Conservation (phyloP, 352 stramenopile species). For the Globisporangium yorkense region DNA sequence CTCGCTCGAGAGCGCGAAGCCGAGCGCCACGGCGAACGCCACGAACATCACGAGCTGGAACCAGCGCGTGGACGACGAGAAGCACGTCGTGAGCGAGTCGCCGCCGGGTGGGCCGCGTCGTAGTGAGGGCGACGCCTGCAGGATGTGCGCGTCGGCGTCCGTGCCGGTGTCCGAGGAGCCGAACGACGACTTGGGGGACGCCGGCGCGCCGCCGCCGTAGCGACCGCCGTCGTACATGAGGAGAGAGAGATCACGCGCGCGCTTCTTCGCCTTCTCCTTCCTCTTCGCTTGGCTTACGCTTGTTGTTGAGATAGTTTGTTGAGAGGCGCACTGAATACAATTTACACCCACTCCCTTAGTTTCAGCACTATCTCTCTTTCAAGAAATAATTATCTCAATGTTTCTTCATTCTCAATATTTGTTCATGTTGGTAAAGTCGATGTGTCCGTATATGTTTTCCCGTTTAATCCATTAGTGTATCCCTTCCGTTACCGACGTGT, state of each 20-base stretch:
- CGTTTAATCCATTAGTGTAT: neutral
- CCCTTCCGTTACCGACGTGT: neutral
- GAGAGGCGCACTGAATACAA: no score
- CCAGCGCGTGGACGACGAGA: constrained; percentile 73
- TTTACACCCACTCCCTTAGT: no score
- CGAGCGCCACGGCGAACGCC: constrained; percentile 56
- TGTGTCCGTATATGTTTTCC: neutral
- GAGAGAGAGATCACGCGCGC: neutral
- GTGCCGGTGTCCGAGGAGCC: constrained; percentile 28
- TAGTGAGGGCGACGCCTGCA: constrained; percentile 17
- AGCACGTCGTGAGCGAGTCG: constrained; percentile 42
- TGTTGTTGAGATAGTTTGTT: no score
- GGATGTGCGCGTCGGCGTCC: constrained; percentile 42
- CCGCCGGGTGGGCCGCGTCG: constrained; percentile 13
- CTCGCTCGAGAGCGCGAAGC: constrained; percentile 44
- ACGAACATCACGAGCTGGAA: constrained; percentile 85
- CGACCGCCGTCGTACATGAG: neutral
- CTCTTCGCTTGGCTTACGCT: no score
- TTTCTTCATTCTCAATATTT: neutral
- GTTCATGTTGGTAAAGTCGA: neutral
- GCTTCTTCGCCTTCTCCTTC: neutral
- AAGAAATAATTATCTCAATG: no score
- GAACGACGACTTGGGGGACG: constrained; percentile 30
- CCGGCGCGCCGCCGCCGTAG: neutral
- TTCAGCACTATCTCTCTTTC: no score